Base-by-base conservation (phyloP, 1,284 basidiomycete genomes). In the Ceratobasidium sp. region DNA sequence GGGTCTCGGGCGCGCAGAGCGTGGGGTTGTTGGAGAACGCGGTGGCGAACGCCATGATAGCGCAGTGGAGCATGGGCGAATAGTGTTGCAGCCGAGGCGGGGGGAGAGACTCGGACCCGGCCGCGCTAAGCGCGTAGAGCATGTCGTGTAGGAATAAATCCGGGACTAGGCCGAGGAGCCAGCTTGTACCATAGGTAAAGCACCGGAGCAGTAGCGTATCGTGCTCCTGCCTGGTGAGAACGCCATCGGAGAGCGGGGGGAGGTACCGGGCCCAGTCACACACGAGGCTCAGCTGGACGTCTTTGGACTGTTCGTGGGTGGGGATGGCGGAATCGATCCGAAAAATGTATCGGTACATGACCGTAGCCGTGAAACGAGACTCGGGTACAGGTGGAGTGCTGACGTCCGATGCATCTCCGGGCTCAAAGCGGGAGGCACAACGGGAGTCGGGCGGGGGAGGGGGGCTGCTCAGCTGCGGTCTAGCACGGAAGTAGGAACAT, bases 261-360 rank as follows among this genome's bases (percentile, higher is more conserved):
- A 76, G 74, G n/a, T 76, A 57, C 12, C 64, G 74, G 20, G 52
- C 12, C 74, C 74, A 76, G 12, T 67, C 48, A 38, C 74, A 76
- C 15, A 10, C 40, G 38, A 66, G 52, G 23, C 50, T 76, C 12
- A 76, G 62, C n/a, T 33, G 50, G 12, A 23, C 40, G n/a, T 67
- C 62, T 3, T 54, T 28, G 28, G 74, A 38, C 26, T 76, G 74
- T 13, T 67, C 40, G 15, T 33, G 52, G 5, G 64, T 33, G 0
- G 74, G 62, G 26, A 28, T 38, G 4, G 38, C 0, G 13, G 4
- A 33, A 10, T 67, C 52, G 40, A 76, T 67, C 15, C 46, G 50
- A 38, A 76, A 76, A 42, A 76, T 76, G 26, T 76, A 76, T 13
- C 33, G 62, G 38, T 76, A 76, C 52, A 76, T 67, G 9, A 44